These are phyloP conservation scores for Agaricus blazei DNA, from an alignment of 768 basidiomycete species.

Conservation along the genomic window DNA sequence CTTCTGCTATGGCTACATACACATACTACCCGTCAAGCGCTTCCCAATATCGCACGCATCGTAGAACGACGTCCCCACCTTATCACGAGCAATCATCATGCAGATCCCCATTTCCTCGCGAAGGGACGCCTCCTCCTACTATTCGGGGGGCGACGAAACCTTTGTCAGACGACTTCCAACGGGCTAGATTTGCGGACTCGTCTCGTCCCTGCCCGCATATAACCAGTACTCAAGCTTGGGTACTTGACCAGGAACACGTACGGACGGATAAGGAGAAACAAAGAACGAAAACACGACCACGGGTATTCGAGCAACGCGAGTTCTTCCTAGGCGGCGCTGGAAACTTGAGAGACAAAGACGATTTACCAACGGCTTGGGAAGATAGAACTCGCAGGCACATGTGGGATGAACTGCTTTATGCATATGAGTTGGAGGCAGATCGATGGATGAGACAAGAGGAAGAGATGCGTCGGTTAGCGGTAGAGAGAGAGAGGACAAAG, in stretches of 20 bases:
- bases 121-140: conserved; percentile 13
- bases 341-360: conserved; percentile 15
- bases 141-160: conserved; percentile 13
- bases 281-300: conserved; percentile 52
- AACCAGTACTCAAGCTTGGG: conserved; percentile 42
- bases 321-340: conserved; percentile 18
- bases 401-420: conserved; percentile 50
- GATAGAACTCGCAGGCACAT: conserved; percentile 27
- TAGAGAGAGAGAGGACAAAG: conserved; percentile 42
- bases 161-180: conserved; percentile 1
- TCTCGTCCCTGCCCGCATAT: conserved; percentile 34
- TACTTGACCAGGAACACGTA: conserved; percentile 47
- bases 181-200: not conserved
- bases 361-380: conserved; percentile 8
- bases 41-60: conserved; percentile 3
- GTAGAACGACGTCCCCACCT: conserved; percentile 1
- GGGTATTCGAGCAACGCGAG: conserved; percentile 60
- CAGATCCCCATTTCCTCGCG: conserved; percentile 11
- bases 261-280: conserved; percentile 36
- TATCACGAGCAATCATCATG: conserved; percentile 7
- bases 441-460: conserved; percentile 49
- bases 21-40: conserved; percentile 11
- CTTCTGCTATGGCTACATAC: conserved; percentile 11
- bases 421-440: conserved; percentile 45
- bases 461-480: conserved; percentile 36